Base-by-base conservation (phyloP, 345 rosid species). In the Bruguiera sexangula region DNA sequence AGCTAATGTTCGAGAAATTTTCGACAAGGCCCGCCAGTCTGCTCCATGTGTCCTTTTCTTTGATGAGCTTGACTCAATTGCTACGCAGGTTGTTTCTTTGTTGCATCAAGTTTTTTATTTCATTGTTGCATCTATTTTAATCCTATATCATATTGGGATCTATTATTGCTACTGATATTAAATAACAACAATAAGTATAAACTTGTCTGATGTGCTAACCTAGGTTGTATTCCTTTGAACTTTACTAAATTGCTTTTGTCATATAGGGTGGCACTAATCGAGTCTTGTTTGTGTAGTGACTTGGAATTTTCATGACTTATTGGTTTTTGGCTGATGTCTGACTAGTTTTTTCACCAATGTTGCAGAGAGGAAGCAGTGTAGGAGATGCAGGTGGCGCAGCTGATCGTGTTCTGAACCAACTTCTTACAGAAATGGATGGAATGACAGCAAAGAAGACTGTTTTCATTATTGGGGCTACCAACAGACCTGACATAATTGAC, bases 21-120 rank as follows among this genome's bases (percentile, higher is more conserved):
- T 88, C 51, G 89, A 88, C 82, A 88, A 88, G 69, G 93, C 89
- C 3, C 81, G 88, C 5, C 86, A 82, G 30, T 88, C 93, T 66
- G 89, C 90, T 21, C 88, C 90, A 2, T 84, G 90, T 80, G 93
- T 86, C 46, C 93, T 88, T 65, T 88, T 88, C 90, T 88, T 88
- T 20, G 89, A 86, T 60, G 93, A 88, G 82, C 93, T 88, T 0
- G 93, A 88, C 81, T 88, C 90, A 26, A 86, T 88, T 26, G 90
- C 93, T 21, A 88, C 90, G 50, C 93, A 88, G 88, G 91, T 87
- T 27, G n/a, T 2, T 39, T 74, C n/a, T 27, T 48, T 15, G 18
- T 37, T 67, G 31, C 53, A 39, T 66, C 39, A 6, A 5, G 32
- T n/a, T 56, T 39, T 62, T 39, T 39, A 18, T 52, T 67, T 55